These are phyloP conservation scores for Gaultheria prostrata DNA, from an alignment of 148 eudicot species.

Conservation along the genomic window DNA sequence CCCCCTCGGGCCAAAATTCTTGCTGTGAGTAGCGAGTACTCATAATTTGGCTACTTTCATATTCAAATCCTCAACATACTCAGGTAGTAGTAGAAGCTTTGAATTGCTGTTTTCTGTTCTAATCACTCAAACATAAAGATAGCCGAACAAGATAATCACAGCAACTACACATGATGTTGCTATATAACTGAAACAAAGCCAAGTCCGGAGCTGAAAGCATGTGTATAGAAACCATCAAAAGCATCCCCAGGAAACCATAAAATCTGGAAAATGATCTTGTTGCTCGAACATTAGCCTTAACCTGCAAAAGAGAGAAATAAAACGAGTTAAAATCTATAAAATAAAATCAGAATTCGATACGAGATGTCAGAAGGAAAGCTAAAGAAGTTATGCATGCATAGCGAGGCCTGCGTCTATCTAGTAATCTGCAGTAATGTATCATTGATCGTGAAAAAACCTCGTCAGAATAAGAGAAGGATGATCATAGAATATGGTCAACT, in stretches of 20 bases:
- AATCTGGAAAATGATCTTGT: neutral
- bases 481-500: neutral
- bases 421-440: neutral
- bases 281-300: neutral
- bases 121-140: neutral
- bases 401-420: neutral
- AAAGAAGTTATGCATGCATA: neutral
- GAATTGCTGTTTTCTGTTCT: neutral
- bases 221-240: conserved; percentile 3
- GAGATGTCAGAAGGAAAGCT: neutral
- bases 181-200: neutral
- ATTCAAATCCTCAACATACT: too few species aligned
- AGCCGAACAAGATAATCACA: neutral
- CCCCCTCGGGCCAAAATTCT: too few species aligned
- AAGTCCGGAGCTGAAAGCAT: neutral
- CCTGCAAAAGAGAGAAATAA: neutral
- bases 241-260: conserved; percentile 12
- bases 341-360: neutral
- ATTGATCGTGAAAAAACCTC: neutral
- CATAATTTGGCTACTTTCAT: too few species aligned
- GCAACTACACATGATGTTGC: neutral
- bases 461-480: neutral
- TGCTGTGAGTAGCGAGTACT: too few species aligned
- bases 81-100: neutral
- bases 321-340: neutral